These are phyloP conservation scores for Fusarium penzigii DNA, from an alignment of 2,329 filamentous ascomycete species.

Conservation along the genomic window DNA sequence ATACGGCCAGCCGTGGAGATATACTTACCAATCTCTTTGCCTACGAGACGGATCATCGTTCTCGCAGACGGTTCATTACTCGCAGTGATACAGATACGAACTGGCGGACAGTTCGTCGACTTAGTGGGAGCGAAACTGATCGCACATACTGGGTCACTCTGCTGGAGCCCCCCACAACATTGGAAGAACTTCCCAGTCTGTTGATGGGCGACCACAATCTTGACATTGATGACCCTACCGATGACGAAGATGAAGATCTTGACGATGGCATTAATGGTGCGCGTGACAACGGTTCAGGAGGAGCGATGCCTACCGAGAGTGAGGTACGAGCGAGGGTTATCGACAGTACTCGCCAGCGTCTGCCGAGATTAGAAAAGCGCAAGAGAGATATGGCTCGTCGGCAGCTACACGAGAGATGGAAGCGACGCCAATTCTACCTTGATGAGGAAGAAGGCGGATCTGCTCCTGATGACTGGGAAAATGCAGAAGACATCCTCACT, in stretches of 20 bases:
- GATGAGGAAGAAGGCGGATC: constrained; percentile 79
- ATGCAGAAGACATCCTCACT: constrained; percentile 57
- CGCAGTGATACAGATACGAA: constrained; percentile 36
- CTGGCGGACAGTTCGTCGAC: constrained; percentile 36
- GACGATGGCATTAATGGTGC: constrained; percentile 27
- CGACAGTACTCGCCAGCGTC: constrained; percentile 37
- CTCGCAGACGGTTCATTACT: constrained; percentile 31
- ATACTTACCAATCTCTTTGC: constrained; percentile 59
- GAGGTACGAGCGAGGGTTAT: constrained; percentile 42
- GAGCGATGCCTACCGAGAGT: constrained; percentile 40
- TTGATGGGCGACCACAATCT: constrained; percentile 36
- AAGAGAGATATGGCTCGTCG: constrained; percentile 48
- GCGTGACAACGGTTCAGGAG: constrained; percentile 30
- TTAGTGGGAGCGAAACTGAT: constrained; percentile 34
- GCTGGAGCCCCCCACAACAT: constrained; percentile 45
- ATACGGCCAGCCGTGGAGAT: constrained; percentile 61
- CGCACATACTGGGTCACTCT: constrained; percentile 46
- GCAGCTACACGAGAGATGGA: constrained; percentile 71
- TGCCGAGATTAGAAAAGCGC: constrained; percentile 41
- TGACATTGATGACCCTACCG: constrained; percentile 30
- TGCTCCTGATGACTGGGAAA: constrained; percentile 64
- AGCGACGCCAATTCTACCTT: constrained; percentile 75
- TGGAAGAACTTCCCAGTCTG: constrained; percentile 45
- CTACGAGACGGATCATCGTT: constrained; percentile 33
- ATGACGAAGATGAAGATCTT: constrained; percentile 31